A percentile compares a stretch with the other conserved stretches of the same genome.
phyloP scores from a whole-genome alignment of 148 eudicot species.

The Cornus suecica region DNA sequence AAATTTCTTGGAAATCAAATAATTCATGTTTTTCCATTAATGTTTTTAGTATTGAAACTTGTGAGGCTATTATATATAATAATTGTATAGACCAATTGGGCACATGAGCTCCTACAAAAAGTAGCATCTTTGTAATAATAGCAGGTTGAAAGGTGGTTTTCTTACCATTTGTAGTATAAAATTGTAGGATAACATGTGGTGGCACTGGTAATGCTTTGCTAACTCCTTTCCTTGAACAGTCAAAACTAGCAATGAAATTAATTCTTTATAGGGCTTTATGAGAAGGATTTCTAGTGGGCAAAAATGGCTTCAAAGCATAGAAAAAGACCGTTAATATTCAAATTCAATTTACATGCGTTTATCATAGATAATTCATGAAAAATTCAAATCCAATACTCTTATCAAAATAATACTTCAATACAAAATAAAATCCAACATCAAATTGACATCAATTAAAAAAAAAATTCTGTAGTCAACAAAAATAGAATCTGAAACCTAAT shows the following conservation, averaged over 20 bases:
- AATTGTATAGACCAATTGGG: background rate
- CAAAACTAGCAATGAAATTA: background rate
- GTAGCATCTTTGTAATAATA: background rate
- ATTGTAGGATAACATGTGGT: background rate
- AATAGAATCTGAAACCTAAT: no score
- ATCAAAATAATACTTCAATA: no score
- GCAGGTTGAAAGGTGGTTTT: background rate
- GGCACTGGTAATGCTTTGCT: background rate
- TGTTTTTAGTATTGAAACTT: background rate
- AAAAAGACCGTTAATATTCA: no score
- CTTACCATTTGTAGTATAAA: background rate
- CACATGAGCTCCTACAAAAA: background rate
- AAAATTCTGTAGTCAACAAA: no score
- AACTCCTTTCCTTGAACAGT: background rate
- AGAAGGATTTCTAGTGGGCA: no score
- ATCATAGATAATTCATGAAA: no score
- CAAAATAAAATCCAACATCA: no score
- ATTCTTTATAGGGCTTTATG: background rate
- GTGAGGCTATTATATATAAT: background rate
- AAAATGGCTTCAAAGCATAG: background rate
- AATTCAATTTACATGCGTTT: no score
- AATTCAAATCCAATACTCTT: no score
- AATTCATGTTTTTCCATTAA: background rate
- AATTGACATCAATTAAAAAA: no score
- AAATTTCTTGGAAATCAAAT: background rate